Base-by-base conservation (phyloP, 768 basidiomycete species). In the Pleurotus platypus region DNA sequence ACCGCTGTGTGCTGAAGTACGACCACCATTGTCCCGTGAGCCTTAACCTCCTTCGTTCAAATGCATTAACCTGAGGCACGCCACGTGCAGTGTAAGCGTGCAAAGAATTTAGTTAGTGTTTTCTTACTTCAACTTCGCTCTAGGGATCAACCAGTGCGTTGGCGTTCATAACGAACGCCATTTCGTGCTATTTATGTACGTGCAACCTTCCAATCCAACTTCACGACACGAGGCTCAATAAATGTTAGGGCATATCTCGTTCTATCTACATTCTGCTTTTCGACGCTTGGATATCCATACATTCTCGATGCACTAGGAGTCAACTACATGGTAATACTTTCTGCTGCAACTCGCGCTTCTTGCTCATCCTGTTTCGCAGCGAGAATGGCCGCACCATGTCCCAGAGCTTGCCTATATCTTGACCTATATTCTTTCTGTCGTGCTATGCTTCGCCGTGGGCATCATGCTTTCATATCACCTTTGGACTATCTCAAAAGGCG, bases 81-180 rank as follows among this genome's bases (percentile, higher is more conserved):
- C 48, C 58, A 49, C 37, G 6, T 46, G 13, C 58, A 79, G 77
- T 79, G 78, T 79, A 60, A 65, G 77, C 70, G n/a, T 35, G 35
- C 20, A 47, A 39, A 26, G 39, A 22, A 38, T 6, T n/a, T 22
- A 13, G 9, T 40, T 60, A 18, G 27, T 13, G 15, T 37, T 22
- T 26, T 8, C 11, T 46, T 24, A 35, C 30, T 45, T 50, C 58
- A 40, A 46, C n/a, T 7, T 20, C 15, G 37, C 15, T 27, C 5
- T 66, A 94, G 92, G 94, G 94, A 85, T 98, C 49, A 98, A 98
- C 70, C 92, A 94, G 82, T 98, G 96, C 67, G 96, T 99, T 45
- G 96, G 96, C 9, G 70, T 98, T 5, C 79, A 96, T 67, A 99
- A 98, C 63, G 95, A 98, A 67, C 86, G 96, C 0, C 94, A 98